These are phyloP conservation scores for Ceriops decandra DNA, from an alignment of 345 rosid genomes.

Conservation along the genomic window DNA sequence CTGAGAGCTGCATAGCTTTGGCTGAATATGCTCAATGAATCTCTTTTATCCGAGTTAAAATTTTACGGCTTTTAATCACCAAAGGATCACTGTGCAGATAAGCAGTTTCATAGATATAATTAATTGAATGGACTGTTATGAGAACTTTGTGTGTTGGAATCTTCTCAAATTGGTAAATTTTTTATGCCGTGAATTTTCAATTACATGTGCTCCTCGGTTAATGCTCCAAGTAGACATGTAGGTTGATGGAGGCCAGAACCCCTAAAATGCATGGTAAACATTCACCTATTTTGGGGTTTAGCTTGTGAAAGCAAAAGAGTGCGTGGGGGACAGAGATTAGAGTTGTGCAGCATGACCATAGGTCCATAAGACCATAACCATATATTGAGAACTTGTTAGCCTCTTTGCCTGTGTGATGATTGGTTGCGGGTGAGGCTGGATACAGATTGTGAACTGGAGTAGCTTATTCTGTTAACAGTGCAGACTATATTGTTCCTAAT, in stretches of 20 bases:
- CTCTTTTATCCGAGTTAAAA: constrained; percentile 1
- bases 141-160: background rate
- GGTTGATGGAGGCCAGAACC: too few relatives aligned
- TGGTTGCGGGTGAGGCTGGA: background rate
- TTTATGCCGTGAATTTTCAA: too few relatives aligned
- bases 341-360: background rate
- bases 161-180: background rate
- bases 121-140: background rate
- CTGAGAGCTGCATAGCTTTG: too few relatives aligned
- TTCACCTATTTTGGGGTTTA: too few relatives aligned
- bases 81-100: too few relatives aligned
- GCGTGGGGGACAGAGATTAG: background rate
- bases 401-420: background rate
- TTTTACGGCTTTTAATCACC: background rate
- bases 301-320: too few relatives aligned
- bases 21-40: background rate
- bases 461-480: constrained; percentile 1
- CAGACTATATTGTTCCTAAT: background rate
- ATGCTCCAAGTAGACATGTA: background rate
- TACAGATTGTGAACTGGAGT: background rate
- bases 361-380: background rate
- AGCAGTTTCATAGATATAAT: background rate
- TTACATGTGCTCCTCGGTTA: background rate
- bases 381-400: background rate
- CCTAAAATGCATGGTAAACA: too few relatives aligned